Percentiles rank a stretch among this genome's conserved stretches.
These are phyloP conservation scores for Metschnikowia lochheadii DNA, from an alignment of 805 yeast species.

Conservation along the genomic window DNA sequence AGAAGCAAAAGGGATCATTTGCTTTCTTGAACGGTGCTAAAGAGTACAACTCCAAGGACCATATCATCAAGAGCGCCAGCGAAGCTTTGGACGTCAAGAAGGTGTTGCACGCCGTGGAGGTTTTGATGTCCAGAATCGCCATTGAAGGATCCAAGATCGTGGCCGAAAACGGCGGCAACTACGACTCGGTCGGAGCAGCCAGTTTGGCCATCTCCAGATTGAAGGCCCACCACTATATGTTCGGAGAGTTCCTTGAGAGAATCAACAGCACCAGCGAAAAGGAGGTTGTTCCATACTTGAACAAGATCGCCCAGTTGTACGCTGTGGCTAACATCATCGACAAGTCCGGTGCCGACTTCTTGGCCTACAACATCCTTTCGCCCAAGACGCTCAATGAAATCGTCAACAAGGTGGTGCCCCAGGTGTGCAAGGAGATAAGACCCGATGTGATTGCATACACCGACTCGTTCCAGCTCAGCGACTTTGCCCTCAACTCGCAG, in stretches of 20 bases:
- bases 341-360: constrained; percentile 18
- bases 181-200: constrained; percentile 19
- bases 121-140: constrained; percentile 19
- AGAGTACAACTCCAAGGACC: constrained; percentile 13
- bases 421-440: constrained; percentile 16
- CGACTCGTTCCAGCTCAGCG: constrained; percentile 20
- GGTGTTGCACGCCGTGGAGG: constrained; percentile 16
- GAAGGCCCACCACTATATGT: constrained; percentile 21
- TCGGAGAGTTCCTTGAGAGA: constrained; percentile 13
- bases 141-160: constrained; percentile 17
- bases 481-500: constrained; percentile 17
- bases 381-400: constrained; percentile 15
- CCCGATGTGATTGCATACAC: constrained; percentile 18
- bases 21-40: constrained; percentile 18
- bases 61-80: constrained; percentile 6
- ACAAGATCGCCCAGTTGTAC: constrained; percentile 17
- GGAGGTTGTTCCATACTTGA: constrained; percentile 15
- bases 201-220: constrained; percentile 18
- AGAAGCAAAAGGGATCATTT: constrained; percentile 15
- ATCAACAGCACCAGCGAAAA: constrained; percentile 9
- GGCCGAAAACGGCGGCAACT: constrained; percentile 15
- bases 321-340: constrained; percentile 17
- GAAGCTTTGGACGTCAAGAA: constrained; percentile 14
- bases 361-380: constrained; percentile 14
- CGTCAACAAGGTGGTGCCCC: constrained; percentile 16